Base-by-base conservation (phyloP, 1,139 yeast species). In the Yamadazyma diospyri region DNA sequence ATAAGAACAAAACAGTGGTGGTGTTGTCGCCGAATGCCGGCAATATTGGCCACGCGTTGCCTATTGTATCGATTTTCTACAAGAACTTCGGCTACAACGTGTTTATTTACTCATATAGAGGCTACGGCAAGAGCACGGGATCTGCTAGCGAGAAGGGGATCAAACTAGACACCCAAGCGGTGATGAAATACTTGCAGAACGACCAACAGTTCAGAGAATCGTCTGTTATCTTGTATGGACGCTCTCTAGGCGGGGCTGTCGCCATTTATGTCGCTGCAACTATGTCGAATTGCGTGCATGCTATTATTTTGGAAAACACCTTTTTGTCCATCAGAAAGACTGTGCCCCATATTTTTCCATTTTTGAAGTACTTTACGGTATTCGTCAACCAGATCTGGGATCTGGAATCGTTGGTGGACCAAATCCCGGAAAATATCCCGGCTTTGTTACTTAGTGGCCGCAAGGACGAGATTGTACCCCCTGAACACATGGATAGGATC, bases 201-300 rank as follows among this genome's bases (percentile, higher is more conserved):
- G 71, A 69, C 24, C 70, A 68, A 33, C 73, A 69, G 40, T 70
- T 78, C 37, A 62, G 65, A 32, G 57, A 67, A 33, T 70, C 83
- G 1, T 64, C 79, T 6, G 46, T 89, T 4, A 61, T 87, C 1
- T 66, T 88, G 12, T 89, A 88, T 53, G 98, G 98, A 2, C 70
- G 97, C 36, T 85, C 95, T 4, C 65, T 92, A 16, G 98, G 98
- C 16, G 97, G 98, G 1, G 98, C 98, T 0, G 95, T 87, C 16
- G 88, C 95, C 6, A 74, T 88, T 14, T 84, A 88, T 55, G 74
- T 87, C 33, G 89, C 94, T 0, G 70, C 88, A 2, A 61, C 65
- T 32, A 66, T 69, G 56, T 60, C 76, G 2, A 47, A 59, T 0
- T 43, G 66, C 14, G 61, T 86, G 12, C 66, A 68, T 37, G 96